These are phyloP conservation scores for Cordyceps farinosa DNA, from an alignment of 2,329 filamentous ascomycete genomes.

Conservation along the genomic window DNA sequence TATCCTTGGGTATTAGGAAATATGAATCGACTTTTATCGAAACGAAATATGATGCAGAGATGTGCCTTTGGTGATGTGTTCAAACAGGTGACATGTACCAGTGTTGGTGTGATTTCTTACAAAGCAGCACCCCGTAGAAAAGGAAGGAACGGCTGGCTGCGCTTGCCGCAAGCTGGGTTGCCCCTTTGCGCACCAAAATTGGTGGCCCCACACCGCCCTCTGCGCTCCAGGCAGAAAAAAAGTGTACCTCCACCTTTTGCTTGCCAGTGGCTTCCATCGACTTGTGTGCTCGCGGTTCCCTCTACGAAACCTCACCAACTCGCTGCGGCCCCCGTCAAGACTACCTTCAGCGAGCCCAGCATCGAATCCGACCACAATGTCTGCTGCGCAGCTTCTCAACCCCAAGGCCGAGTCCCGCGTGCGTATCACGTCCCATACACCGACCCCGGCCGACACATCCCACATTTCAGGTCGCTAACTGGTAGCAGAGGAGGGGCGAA, in stretches of 20 bases:
- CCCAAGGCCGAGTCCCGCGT: constrained; percentile 98
- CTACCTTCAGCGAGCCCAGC: constrained; percentile 8
- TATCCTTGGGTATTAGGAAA: constrained; percentile 21
- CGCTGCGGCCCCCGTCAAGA: constrained; percentile 15
- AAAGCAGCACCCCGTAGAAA: background rate
- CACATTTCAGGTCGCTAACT: constrained; percentile 28
- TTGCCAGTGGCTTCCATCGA: constrained; percentile 18
- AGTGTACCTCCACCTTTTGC: constrained; percentile 22
- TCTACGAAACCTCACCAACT: constrained; percentile 12
- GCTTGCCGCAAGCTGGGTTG: background rate
- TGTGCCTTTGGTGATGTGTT: background rate
- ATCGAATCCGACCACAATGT: constrained; percentile 57
- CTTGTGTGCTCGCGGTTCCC: constrained; percentile 11
- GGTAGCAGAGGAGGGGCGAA: constrained; percentile 80
- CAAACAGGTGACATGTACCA: background rate
- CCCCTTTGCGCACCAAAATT: constrained; percentile 11
- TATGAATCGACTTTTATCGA: constrained; percentile 25
- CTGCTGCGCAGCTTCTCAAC: constrained; percentile 95
- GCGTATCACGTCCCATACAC: constrained; percentile 37
- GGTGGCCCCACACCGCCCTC: constrained; percentile 21
- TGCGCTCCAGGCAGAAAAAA: constrained; percentile 21
- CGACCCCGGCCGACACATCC: constrained; percentile 21
- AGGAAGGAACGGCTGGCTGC: background rate
- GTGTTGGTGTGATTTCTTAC: background rate
- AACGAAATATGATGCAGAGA: background rate